Evolutionary conservation across 164 flowering plant genomes (phyloP).

Genomic region (Aristolochia contorta): DNA sequence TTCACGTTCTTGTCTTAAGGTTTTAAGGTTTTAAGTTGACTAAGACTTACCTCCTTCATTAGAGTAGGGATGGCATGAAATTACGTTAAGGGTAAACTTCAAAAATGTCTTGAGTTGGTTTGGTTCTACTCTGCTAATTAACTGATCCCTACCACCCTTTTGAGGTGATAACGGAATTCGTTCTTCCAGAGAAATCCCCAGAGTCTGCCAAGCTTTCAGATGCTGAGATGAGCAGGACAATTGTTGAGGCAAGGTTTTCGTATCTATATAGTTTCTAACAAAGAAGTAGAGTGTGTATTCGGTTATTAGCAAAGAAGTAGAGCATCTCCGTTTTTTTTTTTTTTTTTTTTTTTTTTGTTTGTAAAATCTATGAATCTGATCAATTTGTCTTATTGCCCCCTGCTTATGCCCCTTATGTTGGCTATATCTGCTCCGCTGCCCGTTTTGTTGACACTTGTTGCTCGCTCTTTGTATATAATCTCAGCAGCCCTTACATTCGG

Average conservation of each 20-base stretch:
- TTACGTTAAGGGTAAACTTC: too few relatives aligned
- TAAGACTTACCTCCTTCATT: too few relatives aligned
- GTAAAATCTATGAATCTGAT: background rate
- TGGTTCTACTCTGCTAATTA: too few relatives aligned
- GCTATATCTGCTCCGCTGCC: background rate
- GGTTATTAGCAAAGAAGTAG: too few relatives aligned
- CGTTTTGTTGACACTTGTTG: background rate
- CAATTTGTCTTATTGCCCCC: background rate
- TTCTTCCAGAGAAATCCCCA: background rate
- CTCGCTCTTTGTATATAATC: too few relatives aligned
- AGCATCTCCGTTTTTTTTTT: too few relatives aligned
- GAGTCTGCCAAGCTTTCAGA: background rate
- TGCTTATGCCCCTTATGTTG: background rate
- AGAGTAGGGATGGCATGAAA: too few relatives aligned
- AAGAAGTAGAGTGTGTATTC: too few relatives aligned
- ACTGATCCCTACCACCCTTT: constrained; percentile 4
- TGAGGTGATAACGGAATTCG: background rate
- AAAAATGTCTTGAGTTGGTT: too few relatives aligned
- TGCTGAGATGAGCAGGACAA: background rate
- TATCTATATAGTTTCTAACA: background rate
- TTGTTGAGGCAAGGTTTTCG: background rate
- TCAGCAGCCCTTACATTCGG: too few relatives aligned
- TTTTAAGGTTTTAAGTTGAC: too few relatives aligned
- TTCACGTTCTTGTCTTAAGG: too few relatives aligned
- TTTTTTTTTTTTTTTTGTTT: background rate